Evolutionary conservation across 2,329 filamentous ascomycete species (phyloP), one percentile per base, ranked within the genome.

Genomic region (Ophiocordyceps camponoti-floridani): DNA sequence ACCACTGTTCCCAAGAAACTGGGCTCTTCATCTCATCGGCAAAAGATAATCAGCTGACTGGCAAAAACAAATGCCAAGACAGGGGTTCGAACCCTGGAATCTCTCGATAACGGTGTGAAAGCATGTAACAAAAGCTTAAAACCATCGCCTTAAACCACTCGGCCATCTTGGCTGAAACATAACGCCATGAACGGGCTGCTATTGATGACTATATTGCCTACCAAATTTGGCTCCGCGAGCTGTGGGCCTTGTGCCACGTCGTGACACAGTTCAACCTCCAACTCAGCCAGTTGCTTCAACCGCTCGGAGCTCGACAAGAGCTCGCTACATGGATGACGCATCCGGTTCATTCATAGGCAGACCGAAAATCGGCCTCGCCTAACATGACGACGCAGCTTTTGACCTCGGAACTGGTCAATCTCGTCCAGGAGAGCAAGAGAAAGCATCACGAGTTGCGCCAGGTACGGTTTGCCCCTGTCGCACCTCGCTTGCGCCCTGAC

Each of bases 391-490:
- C 86, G 56, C 85, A 93, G 73, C 79, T 94, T 57, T 74, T 95
- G 56, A 79, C 81, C 58, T 80, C 84, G 47, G 88, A 95, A 73
- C 76, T 95, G 61, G 77, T 82, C 57, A 93, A 85, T 66, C 77
- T 95, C 60, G 82, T 94, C 55, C 85, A 93, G 63, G 91, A 98
- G 68, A 91, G 88, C 59, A 96, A 94, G 65, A 77, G 89, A 56
- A 96, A 94, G 65, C 82, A 95, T 62, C 77, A 82, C 53, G 91
- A 96, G 56, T 71, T 98, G 44, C 79, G 84, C 67, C 84, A 83
- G 72, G 83, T 82, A 65, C 55, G 72, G 3, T 13, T 62, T 46
- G 19, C 5, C 3, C 30, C 7, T 16, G 9, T 42, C n/a, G 41
- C 23, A 44, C 31, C 12, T 44, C 23, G 7, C 27, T 40, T 40